A percentile compares a stretch with the other conserved stretches of the same genome.
Evolutionary conservation across 345 rosid genomes (phyloP).

Genomic region (Arabis hirsuta): DNA sequence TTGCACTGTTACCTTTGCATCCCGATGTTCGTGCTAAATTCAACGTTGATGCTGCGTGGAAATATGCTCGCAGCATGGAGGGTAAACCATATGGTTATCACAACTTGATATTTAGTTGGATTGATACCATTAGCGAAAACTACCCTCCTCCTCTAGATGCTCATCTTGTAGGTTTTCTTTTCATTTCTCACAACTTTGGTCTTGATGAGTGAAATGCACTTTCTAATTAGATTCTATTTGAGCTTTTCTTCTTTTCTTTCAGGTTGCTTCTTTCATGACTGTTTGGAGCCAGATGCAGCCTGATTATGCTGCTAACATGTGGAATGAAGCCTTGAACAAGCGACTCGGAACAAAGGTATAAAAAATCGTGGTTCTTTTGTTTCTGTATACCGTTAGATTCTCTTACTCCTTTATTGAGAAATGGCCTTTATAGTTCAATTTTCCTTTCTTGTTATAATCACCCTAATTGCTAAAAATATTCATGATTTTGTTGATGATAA

Average conservation of each 20-base stretch:
- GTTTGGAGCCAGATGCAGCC: constrained; percentile 94
- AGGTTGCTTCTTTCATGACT: constrained; percentile 96
- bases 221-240: neutral
- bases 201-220: neutral
- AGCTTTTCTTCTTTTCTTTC: constrained; percentile 8
- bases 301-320: constrained; percentile 86
- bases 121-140: constrained; percentile 79
- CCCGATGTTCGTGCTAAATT: constrained; percentile 85
- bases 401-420: neutral
- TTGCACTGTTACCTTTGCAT: constrained; percentile 88
- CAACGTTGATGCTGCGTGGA: constrained; percentile 90
- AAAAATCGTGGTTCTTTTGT: constrained; percentile 9
- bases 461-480: neutral
- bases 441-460: neutral
- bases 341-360: constrained; percentile 92
- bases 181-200: constrained; percentile 7
- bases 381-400: constrained; percentile 44
- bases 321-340: constrained; percentile 96
- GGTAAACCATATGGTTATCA: constrained; percentile 95
- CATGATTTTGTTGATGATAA: neutral
- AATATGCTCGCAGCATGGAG: constrained; percentile 85
- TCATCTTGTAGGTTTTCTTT: constrained; percentile 63
- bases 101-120: constrained; percentile 98
- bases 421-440: neutral
- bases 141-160: constrained; percentile 98